A percentile compares a stretch with the other conserved stretches of the same genome.
Conservation (phyloP, 2,329 filamentous ascomycete genomes). For the Didymosphaeria variabile region DNA sequence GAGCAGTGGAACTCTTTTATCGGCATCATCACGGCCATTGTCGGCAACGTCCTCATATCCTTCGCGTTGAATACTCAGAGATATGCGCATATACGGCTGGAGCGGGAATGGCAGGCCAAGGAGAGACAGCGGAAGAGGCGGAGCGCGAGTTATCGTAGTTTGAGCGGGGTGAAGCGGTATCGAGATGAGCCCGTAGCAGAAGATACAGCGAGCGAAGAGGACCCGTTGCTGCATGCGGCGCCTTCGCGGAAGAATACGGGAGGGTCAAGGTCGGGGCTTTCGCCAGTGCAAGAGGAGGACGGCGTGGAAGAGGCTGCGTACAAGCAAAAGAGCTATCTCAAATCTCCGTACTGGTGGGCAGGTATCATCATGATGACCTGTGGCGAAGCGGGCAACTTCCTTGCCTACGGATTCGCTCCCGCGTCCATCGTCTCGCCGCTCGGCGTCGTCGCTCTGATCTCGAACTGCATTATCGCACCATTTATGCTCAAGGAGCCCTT, state of each 20-base stretch:
- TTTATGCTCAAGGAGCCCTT: constrained; percentile 93
- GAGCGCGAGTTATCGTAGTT: constrained; percentile 12
- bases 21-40: constrained; percentile 90
- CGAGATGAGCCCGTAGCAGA: constrained; percentile 18
- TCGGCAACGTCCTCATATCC: constrained; percentile 92
- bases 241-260: constrained; percentile 7
- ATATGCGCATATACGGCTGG: constrained; percentile 89
- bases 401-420: constrained; percentile 96
- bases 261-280: constrained; percentile 28
- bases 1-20: constrained; percentile 87
- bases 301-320: constrained; percentile 47
- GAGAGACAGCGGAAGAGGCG: constrained; percentile 41
- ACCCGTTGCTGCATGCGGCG: constrained; percentile 36
- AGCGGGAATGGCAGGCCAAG: constrained; percentile 70
- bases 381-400: constrained; percentile 94
- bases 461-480: constrained; percentile 96
- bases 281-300: constrained; percentile 34
- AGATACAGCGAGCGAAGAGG: constrained; percentile 40
- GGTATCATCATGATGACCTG: constrained; percentile 87
- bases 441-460: constrained; percentile 94
- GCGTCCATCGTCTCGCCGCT: constrained; percentile 97
- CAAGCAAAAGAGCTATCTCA: constrained; percentile 77
- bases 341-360: constrained; percentile 94
- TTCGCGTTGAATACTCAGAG: constrained; percentile 95
- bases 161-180: constrained; percentile 10